phyloP scores from a whole-genome alignment of 495 filamentous ascomycete species.

The Zalerion maritima region DNA sequence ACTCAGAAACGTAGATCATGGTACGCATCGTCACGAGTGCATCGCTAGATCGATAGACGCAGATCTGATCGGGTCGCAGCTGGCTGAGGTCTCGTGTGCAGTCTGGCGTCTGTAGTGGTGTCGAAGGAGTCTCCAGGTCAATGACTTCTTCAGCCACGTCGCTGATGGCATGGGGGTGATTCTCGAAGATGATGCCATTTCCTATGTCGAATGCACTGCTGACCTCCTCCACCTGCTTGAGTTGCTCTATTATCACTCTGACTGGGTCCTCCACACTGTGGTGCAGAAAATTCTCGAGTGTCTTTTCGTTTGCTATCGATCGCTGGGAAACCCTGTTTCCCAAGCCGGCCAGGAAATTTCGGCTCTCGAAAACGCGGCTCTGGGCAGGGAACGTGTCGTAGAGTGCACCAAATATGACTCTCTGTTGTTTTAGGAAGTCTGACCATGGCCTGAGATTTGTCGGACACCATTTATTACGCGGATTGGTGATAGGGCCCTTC shows the following conservation, averaged over 20 bases:
- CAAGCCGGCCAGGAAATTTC: too few species aligned
- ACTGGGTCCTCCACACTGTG: conserved; percentile 4
- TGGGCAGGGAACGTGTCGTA: too few species aligned
- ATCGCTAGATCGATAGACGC: conserved; percentile 12
- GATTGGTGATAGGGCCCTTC: too few species aligned
- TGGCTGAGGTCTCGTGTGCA: conserved; percentile 6
- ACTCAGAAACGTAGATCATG: conserved; percentile 15
- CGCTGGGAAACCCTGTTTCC: too few species aligned
- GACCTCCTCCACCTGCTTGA: not conserved
- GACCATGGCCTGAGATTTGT: too few species aligned
- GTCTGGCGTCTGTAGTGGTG: too few species aligned
- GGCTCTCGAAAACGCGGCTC: too few species aligned
- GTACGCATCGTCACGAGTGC: conserved; percentile 6
- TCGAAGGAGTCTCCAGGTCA: too few species aligned
- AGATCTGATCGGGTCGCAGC: conserved; percentile 14
- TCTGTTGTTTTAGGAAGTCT: too few species aligned
- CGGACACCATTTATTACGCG: too few species aligned
- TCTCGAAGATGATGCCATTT: conserved; percentile 5
- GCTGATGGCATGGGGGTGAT: conserved; percentile 1
- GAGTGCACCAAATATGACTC: too few species aligned
- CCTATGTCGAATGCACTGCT: conserved; percentile 1
- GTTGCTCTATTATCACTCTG: conserved; percentile 3
- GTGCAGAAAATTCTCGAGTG: conserved; percentile 4
- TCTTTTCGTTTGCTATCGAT: too few species aligned
- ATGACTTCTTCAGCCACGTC: conserved; percentile 3